Evolutionary conservation across 495 filamentous ascomycete genomes (phyloP).

Genomic region (Astrothelium macrocarpum): DNA sequence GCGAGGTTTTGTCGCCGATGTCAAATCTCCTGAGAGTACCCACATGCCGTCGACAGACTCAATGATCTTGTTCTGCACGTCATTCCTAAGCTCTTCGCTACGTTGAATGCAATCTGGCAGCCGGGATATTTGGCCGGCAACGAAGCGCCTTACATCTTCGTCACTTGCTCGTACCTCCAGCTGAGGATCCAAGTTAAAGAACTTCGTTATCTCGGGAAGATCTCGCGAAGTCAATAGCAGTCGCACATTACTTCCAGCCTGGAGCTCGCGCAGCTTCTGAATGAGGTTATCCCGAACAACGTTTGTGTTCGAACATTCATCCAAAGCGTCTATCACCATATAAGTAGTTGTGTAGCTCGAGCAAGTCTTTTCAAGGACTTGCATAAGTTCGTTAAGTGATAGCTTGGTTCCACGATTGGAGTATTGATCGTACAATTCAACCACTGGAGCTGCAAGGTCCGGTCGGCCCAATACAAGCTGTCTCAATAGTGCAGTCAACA

Average conservation of each 20-base stretch:
- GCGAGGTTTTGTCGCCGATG: neutral
- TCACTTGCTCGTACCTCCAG: conserved; percentile 21
- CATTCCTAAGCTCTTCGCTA: conserved; percentile 9
- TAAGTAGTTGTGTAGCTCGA: conserved; percentile 26
- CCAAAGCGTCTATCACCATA: conserved; percentile 41
- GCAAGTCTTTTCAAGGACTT: conserved; percentile 24
- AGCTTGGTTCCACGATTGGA: conserved; percentile 17
- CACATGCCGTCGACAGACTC: conserved; percentile 22
- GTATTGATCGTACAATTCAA: conserved; percentile 19
- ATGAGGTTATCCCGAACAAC: conserved; percentile 26
- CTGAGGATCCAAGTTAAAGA: conserved; percentile 8
- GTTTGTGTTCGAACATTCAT: conserved; percentile 32
- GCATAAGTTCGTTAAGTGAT: conserved; percentile 29
- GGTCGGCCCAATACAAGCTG: conserved; percentile 28
- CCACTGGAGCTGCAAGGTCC: conserved; percentile 23
- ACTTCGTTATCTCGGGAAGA: conserved; percentile 17
- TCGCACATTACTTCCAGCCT: conserved; percentile 21
- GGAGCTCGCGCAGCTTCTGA: conserved; percentile 27
- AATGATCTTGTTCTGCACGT: conserved; percentile 14
- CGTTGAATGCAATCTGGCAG: conserved; percentile 15
- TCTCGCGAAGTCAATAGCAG: conserved; percentile 21
- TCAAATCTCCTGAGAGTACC: neutral
- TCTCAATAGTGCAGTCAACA: conserved; percentile 34
- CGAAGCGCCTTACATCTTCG: conserved; percentile 17
- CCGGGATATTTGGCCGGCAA: conserved; percentile 12